Evolutionary conservation across 208 protist genomes (phyloP), one percentile per base, ranked within the genome.

Genomic region (Acanthamoeba royreba): DNA sequence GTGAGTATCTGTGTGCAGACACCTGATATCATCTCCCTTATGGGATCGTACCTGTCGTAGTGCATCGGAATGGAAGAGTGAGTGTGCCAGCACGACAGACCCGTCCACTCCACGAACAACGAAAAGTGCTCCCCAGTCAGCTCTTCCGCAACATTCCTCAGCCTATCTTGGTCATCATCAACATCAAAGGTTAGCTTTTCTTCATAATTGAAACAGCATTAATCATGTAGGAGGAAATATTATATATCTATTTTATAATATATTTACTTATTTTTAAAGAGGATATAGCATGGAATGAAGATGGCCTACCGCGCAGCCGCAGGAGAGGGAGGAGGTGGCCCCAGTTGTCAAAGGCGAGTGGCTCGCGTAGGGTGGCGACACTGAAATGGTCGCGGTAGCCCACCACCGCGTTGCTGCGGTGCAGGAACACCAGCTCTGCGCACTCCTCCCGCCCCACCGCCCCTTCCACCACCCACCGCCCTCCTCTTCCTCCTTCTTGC

Each of bases 381-480:
- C 52, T 90, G 49, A 90, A 90, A 19, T 42, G 49, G 83, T 90
- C 83, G 28, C 83, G 43, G 49, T 90, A 90, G n/a, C 83, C 83
- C 83, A 90, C 83, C 8, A 90, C 83, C 3, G 31, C 33, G 83
- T 25, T 38, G 17, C 9, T 31, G 1, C 83, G 43, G 19, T 90
- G 83, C 38, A 90, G 11, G 28, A 45, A 0, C 1, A 90, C 17
- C 55, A 90, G 3, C 31, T 90, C 83, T 4, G 11, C n/a, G 49
- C 83, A 90, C 22, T 58, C 52, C 7, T 35, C 55, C 8, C 25
- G 15, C 19, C 31, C 38, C 5, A 90, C 0, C 7, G 66, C 40
- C 2, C 43, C 38, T 13, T 90, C 83, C 17, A 69, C 40, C 19
- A 90, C 83, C 72, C 72, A 83, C 8, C 72, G 5, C n/a, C n/a